Evolutionary conservation across 2,329 filamentous ascomycete genomes (phyloP).

Genomic region (Penicillium sp.): DNA sequence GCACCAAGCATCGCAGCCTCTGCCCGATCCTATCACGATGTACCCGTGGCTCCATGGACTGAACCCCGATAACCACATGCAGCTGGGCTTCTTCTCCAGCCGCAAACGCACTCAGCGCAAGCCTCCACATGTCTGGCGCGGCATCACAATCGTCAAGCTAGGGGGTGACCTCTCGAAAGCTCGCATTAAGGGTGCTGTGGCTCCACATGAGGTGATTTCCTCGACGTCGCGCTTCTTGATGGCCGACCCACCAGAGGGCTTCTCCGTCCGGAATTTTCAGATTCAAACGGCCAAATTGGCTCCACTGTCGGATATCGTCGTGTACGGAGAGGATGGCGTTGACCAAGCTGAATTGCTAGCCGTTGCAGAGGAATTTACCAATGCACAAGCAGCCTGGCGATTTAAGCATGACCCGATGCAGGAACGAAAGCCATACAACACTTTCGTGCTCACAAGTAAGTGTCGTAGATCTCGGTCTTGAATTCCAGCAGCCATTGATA

Average conservation of each 20-base stretch:
- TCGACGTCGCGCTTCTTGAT: slow-evolving; percentile 68
- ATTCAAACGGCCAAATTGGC: slow-evolving; percentile 90
- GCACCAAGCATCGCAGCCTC: slow-evolving; percentile 71
- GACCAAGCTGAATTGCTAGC: slow-evolving; percentile 63
- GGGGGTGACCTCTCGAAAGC: slow-evolving; percentile 72
- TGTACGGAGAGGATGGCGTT: slow-evolving; percentile 75
- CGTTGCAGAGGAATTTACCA: slow-evolving; percentile 63
- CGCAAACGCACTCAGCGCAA: slow-evolving; percentile 69
- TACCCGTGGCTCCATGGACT: slow-evolving; percentile 97
- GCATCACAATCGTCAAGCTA: slow-evolving; percentile 83
- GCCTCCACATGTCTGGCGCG: slow-evolving; percentile 73
- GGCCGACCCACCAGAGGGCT: slow-evolving; percentile 82
- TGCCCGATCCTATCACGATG: slow-evolving; percentile 80
- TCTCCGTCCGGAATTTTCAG: slow-evolving; percentile 95
- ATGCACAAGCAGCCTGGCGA: slow-evolving; percentile 75
- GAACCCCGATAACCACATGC: slow-evolving; percentile 83
- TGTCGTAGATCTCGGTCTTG: slow-evolving; percentile 6
- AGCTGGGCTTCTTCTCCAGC: slow-evolving; percentile 84
- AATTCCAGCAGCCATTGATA: background rate
- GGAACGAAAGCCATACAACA: slow-evolving; percentile 70
- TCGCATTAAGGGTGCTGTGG: slow-evolving; percentile 82
- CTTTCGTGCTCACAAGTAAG: slow-evolving; percentile 69
- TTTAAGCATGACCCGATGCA: slow-evolving; percentile 60
- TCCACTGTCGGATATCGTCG: slow-evolving; percentile 83
- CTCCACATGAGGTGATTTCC: slow-evolving; percentile 75